Conservation (phyloP, 2,329 filamentous ascomycete species). For the Pseudocercospora crystallina region DNA sequence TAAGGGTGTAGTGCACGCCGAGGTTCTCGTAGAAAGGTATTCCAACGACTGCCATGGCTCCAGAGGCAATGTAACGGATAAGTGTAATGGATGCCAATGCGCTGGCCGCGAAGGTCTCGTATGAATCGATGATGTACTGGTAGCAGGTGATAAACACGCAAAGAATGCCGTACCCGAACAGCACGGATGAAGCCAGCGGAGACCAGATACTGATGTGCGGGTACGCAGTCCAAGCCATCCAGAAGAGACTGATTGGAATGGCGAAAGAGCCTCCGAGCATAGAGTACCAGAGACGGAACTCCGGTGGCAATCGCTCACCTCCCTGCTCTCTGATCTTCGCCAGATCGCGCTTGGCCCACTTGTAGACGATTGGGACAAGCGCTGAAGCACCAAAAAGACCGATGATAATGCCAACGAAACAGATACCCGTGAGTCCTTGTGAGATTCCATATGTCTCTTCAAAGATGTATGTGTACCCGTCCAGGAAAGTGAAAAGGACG, state of each 20-base stretch:
- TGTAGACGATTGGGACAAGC: conserved; percentile 20
- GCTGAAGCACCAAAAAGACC: conserved; percentile 18
- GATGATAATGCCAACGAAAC: conserved; percentile 20
- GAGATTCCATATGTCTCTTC: conserved; percentile 49
- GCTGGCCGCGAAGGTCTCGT: conserved; percentile 53
- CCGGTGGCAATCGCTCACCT: conserved; percentile 46
- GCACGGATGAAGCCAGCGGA: conserved; percentile 49
- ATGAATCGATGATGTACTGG: conserved; percentile 60
- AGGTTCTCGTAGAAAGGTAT: conserved; percentile 32
- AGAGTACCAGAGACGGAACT: conserved; percentile 55
- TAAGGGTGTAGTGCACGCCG: conserved; percentile 20
- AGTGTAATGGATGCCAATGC: conserved; percentile 46
- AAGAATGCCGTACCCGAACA: conserved; percentile 55
- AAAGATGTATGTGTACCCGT: conserved; percentile 56
- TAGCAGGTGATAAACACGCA: conserved; percentile 54
- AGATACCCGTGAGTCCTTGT: conserved; percentile 15
- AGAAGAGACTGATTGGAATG: conserved; percentile 56
- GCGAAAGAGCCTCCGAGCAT: conserved; percentile 50
- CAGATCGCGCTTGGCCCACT: conserved; percentile 37
- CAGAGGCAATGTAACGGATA: conserved; percentile 42
- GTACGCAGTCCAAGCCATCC: conserved; percentile 57
- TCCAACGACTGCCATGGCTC: conserved; percentile 41
- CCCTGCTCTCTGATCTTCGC: conserved; percentile 42
- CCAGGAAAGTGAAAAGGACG: conserved; percentile 56
- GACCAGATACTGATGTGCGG: conserved; percentile 51